phyloP scores from a whole-genome alignment of 441 rosid species.

The Pelargonium australe region DNA sequence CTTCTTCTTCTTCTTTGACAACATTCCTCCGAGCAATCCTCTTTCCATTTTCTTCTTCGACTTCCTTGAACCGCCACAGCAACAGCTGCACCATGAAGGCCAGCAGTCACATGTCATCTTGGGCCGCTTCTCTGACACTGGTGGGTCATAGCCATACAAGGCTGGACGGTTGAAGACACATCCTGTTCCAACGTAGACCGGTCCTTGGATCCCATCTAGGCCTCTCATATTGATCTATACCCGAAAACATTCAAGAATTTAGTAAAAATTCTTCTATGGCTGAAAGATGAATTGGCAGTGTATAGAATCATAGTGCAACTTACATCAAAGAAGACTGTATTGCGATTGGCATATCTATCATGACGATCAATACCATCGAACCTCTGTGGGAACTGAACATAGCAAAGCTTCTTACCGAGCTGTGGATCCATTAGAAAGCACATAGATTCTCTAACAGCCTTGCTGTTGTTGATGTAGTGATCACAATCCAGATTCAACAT shows the following conservation, averaged over 20 bases:
- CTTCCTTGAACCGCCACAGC: constrained; percentile 82
- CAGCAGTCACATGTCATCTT: constrained; percentile 62
- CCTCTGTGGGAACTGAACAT: constrained; percentile 97
- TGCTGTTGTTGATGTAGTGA: constrained; percentile 95
- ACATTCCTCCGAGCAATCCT: constrained; percentile 29
- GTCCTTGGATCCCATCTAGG: constrained; percentile 97
- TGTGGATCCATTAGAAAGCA: constrained; percentile 98
- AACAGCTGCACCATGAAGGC: constrained; percentile 41
- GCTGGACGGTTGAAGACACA: constrained; percentile 98
- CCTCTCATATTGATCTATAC: constrained; percentile 94
- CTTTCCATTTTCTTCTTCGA: constrained; percentile 6
- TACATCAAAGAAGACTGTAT: constrained; percentile 96
- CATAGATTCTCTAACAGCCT: constrained; percentile 96
- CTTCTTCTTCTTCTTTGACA: constrained; percentile 64
- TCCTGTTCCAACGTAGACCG: constrained; percentile 97
- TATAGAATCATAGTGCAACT: constrained; percentile 29
- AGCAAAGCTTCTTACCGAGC: constrained; percentile 90
- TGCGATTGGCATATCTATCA: constrained; percentile 93
- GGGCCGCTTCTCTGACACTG: constrained; percentile 59
- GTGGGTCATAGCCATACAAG: constrained; percentile 95
- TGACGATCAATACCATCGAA: constrained; percentile 92
- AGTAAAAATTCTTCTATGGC: background rate
- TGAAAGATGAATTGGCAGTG: background rate
- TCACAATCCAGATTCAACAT: constrained; percentile 99
- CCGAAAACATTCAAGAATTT: constrained; percentile 15